Percentiles rank a stretch among this genome's conserved stretches.
Conservation (phyloP, 495 filamentous ascomycete species). For the Penicillium lagena region DNA sequence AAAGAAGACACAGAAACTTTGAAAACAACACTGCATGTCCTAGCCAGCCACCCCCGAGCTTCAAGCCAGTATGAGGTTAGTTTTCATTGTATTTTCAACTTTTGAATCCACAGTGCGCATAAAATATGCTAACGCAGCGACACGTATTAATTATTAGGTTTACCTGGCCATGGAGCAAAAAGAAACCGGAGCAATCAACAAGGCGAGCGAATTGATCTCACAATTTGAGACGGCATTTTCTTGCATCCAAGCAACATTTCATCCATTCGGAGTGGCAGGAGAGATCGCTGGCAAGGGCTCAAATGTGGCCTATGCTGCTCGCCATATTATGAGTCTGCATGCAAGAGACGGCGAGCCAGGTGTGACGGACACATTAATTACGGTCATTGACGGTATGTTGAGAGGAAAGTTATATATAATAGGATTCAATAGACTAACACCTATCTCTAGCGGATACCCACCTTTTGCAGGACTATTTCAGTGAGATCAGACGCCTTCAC, state of each 20-base stretch:
- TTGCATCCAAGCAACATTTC: slow-evolving; percentile 53
- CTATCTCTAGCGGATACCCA: slow-evolving; percentile 56
- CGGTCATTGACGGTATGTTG: slow-evolving; percentile 60
- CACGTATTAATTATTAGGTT: no score
- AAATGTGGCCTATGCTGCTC: slow-evolving; percentile 60
- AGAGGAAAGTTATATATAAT: not conserved
- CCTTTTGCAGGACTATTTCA: slow-evolving; percentile 58
- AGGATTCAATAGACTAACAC: slow-evolving; percentile 4
- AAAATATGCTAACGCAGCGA: no score
- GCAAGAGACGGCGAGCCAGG: slow-evolving; percentile 24
- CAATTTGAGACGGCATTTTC: slow-evolving; percentile 54
- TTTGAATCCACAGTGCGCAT: not conserved
- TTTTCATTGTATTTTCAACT: not conserved
- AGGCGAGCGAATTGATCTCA: slow-evolving; percentile 46
- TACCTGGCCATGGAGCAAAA: slow-evolving; percentile 66
- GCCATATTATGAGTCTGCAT: slow-evolving; percentile 52
- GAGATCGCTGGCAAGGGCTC: slow-evolving; percentile 64
- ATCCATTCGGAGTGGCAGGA: slow-evolving; percentile 52
- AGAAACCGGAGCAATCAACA: slow-evolving; percentile 44
- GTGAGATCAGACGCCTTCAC: slow-evolving; percentile 53
- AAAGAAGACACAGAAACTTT: slow-evolving; percentile 60
- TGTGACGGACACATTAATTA: slow-evolving; percentile 62
- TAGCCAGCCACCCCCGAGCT: slow-evolving; percentile 59
- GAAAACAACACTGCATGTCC: slow-evolving; percentile 56
- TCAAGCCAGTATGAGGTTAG: slow-evolving; percentile 59